Evolutionary conservation across 202 grass and related monocot genomes (phyloP).

Genomic region (Cymbopogon flexuosus): DNA sequence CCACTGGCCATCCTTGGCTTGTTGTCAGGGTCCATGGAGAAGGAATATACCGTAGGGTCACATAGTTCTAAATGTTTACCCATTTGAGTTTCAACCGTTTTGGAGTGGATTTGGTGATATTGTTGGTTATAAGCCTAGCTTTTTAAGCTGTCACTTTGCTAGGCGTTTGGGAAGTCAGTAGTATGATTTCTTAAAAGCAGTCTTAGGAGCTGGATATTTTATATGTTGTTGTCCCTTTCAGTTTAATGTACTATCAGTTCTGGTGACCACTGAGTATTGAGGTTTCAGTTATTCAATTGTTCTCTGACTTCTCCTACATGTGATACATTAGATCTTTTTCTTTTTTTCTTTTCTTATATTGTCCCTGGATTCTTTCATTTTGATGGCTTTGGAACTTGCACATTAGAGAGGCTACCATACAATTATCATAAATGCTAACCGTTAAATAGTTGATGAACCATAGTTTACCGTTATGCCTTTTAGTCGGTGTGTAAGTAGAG

Average conservation of each 20-base stretch:
- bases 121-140: not conserved
- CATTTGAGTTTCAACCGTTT: not conserved
- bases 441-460: not conserved
- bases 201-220: not conserved
- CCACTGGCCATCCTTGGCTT: not conserved
- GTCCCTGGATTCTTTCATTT: not conserved
- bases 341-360: not conserved
- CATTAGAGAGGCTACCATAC: not conserved
- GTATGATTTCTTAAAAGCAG: not conserved
- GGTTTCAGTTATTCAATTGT: constrained; percentile 6
- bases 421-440: not conserved
- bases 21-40: not conserved
- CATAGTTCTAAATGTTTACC: not conserved
- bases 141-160: not conserved
- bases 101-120: not conserved
- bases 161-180: not conserved
- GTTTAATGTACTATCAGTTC: not conserved
- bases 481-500: not conserved
- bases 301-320: not conserved
- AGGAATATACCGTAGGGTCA: not conserved
- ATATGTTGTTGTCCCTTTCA: not conserved
- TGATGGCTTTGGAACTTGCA: not conserved
- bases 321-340: not conserved
- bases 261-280: not conserved
- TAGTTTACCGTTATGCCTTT: not conserved